Conservation (phyloP, 805 yeast genomes). For the Candida patagonica region DNA sequence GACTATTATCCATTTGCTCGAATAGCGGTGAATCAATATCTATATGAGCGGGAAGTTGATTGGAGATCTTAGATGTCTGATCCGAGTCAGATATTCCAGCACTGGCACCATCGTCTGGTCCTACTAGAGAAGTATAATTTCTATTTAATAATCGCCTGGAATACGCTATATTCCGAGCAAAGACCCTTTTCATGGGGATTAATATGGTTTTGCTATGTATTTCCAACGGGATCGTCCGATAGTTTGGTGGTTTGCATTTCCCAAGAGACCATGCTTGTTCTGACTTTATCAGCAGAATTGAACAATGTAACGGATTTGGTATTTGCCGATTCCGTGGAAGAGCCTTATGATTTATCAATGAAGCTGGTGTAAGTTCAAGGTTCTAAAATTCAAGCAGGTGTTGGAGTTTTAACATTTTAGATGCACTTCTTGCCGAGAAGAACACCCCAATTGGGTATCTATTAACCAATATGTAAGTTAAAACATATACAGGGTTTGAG, state of each 20-base stretch:
- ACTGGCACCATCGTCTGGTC: too few species aligned
- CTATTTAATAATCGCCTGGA: too few species aligned
- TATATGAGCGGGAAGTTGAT: too few species aligned
- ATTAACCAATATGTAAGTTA: conserved; percentile 49
- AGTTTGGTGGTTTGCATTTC: too few species aligned
- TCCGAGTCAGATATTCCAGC: too few species aligned
- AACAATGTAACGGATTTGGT: conserved; percentile 46
- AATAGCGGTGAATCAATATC: too few species aligned
- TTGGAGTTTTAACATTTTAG: conserved; percentile 10
- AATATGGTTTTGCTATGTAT: too few species aligned
- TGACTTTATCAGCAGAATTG: conserved; percentile 36
- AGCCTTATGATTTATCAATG: conserved; percentile 71
- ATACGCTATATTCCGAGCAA: too few species aligned
- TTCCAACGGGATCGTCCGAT: too few species aligned
- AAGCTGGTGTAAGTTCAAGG: conserved; percentile 33
- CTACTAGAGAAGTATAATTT: too few species aligned
- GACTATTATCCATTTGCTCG: neutral
- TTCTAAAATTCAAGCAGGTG: neutral
- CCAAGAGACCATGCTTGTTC: conserved; percentile 22
- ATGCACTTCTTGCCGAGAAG: conserved; percentile 75
- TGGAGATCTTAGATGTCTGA: too few species aligned
- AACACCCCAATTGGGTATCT: conserved; percentile 58
- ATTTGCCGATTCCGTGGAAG: conserved; percentile 49
- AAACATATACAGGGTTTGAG: neutral
- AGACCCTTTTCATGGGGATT: too few species aligned